Percentiles rank a stretch among this genome's conserved stretches.
phyloP scores from a whole-genome alignment of 108 stramenopile species.

The Poteriospumella lacustris region DNA sequence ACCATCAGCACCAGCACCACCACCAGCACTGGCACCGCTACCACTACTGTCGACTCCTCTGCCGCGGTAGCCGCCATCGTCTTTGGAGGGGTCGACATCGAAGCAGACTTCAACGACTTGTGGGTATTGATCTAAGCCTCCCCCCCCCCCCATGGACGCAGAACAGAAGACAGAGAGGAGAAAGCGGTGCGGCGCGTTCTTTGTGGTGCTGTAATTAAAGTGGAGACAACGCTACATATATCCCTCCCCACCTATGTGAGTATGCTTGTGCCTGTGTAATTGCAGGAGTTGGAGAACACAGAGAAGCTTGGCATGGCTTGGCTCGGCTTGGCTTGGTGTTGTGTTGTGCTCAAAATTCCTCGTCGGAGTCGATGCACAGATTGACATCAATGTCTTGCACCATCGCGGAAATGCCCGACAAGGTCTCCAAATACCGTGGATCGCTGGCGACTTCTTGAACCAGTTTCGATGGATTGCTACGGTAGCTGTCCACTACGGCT shows the following conservation, averaged over 20 bases:
- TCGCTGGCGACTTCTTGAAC: conserved; percentile 71
- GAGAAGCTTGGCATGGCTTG: too few relatives aligned
- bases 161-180: too few relatives aligned
- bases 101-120: not conserved
- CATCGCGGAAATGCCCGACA: conserved; percentile 41
- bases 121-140: not conserved
- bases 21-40: not conserved
- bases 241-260: too few relatives aligned
- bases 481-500: conserved; percentile 69
- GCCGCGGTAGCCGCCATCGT: not conserved
- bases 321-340: too few relatives aligned
- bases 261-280: too few relatives aligned
- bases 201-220: too few relatives aligned
- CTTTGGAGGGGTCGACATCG: not conserved
- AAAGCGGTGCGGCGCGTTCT: too few relatives aligned
- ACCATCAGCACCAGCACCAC: not conserved
- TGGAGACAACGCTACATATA: too few relatives aligned
- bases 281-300: too few relatives aligned
- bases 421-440: conserved; percentile 50
- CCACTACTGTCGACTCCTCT: not conserved
- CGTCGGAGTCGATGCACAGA: conserved; percentile 33
- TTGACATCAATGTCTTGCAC: conserved; percentile 36
- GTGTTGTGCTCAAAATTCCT: conserved; percentile 31
- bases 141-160: too few relatives aligned
- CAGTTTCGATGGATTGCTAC: conserved; percentile 62